Evolutionary conservation across 1,284 basidiomycete species (phyloP).

Genomic region (Boletus semigastroideus): DNA sequence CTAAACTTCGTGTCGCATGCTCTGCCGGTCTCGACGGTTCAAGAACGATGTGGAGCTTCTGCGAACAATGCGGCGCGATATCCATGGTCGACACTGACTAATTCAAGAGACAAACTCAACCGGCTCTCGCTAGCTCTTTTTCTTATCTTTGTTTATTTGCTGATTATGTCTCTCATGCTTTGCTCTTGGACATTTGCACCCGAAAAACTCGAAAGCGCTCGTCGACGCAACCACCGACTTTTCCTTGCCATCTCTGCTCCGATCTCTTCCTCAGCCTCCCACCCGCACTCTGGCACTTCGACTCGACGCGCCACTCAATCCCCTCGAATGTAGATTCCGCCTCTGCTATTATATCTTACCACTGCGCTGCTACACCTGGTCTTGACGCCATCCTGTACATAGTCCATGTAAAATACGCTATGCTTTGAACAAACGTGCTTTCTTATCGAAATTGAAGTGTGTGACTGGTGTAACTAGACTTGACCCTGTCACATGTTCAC

Average conservation of each 20-base stretch:
- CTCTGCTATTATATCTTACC: slow-evolving; percentile 20
- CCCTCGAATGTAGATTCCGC: slow-evolving; percentile 17
- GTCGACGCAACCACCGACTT: slow-evolving; percentile 17
- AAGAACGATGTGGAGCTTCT: slow-evolving; percentile 82
- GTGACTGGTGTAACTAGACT: neutral
- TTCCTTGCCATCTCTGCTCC: slow-evolving; percentile 5
- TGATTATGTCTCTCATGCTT: slow-evolving; percentile 31
- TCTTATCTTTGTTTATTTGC: slow-evolving; percentile 37
- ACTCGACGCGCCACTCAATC: slow-evolving; percentile 18
- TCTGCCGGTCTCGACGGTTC: slow-evolving; percentile 57
- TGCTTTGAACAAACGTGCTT: slow-evolving; percentile 13
- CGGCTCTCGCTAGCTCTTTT: slow-evolving; percentile 22
- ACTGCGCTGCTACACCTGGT: slow-evolving; percentile 20
- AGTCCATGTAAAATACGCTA: slow-evolving; percentile 31
- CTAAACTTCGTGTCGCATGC: slow-evolving; percentile 69
- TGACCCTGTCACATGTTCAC: slow-evolving; percentile 12
- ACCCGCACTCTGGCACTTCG: slow-evolving; percentile 17
- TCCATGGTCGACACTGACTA: slow-evolving; percentile 79
- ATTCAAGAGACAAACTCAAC: slow-evolving; percentile 10
- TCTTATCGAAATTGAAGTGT: no score
- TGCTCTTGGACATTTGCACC: slow-evolving; percentile 19
- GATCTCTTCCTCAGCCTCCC: slow-evolving; percentile 11
- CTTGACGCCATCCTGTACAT: slow-evolving; percentile 32
- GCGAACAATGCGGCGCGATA: slow-evolving; percentile 83
- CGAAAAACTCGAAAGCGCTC: slow-evolving; percentile 28